A percentile compares a stretch with the other conserved stretches of the same genome.
These are phyloP conservation scores for Calocera cornea DNA, from an alignment of 768 basidiomycete genomes.

Conservation along the genomic window DNA sequence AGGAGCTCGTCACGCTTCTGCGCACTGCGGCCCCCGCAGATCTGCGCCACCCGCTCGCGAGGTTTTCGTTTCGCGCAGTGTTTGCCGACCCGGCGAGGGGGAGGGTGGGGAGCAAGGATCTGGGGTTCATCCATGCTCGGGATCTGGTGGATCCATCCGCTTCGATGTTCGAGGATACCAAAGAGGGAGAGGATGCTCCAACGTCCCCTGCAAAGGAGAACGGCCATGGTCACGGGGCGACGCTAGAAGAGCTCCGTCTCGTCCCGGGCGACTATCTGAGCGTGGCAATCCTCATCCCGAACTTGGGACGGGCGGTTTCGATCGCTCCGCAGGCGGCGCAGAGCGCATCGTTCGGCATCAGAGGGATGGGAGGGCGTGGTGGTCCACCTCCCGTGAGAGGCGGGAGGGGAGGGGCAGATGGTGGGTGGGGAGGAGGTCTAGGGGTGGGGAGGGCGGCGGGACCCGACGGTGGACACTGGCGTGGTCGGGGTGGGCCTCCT, in stretches of 20 bases:
- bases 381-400: not conserved
- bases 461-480: not conserved
- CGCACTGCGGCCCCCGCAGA: not conserved
- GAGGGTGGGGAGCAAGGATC: conserved; percentile 62
- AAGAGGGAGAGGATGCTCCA: not conserved
- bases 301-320: not conserved
- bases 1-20: not conserved
- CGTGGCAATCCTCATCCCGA: conserved; percentile 40
- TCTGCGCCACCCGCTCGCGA: conserved; percentile 66
- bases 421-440: not conserved
- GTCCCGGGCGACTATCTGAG: conserved; percentile 69
- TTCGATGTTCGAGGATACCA: conserved; percentile 19
- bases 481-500: not conserved
- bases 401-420: not conserved
- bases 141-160: conserved; percentile 54
- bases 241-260: conserved; percentile 66
- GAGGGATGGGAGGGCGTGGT: not conserved
- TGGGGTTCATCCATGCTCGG: conserved; percentile 69
- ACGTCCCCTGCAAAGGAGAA: not conserved
- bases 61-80: conserved; percentile 67
- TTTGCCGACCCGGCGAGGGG: conserved; percentile 49
- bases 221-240: conserved; percentile 16
- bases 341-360: not conserved
- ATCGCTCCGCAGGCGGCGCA: not conserved
- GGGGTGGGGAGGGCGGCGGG: not conserved